Conservation (phyloP, 768 basidiomycete species). For the Lactifluus piperatus region DNA sequence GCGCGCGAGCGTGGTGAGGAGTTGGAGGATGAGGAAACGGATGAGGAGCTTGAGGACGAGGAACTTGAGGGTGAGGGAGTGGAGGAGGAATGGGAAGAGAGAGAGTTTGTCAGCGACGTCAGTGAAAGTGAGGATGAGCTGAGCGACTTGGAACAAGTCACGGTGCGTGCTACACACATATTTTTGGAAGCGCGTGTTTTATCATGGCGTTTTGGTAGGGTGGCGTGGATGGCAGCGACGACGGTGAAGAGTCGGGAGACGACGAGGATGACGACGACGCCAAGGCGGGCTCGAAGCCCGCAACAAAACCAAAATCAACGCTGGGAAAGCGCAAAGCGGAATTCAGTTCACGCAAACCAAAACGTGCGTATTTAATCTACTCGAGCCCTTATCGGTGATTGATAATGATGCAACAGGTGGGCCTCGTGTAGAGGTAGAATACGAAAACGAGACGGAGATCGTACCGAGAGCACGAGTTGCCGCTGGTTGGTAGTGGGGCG, state of each 20-base stretch:
- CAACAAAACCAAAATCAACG: constrained; percentile 3
- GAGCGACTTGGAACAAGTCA: constrained; percentile 62
- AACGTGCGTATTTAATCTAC: constrained; percentile 1
- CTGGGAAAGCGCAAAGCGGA: constrained; percentile 13
- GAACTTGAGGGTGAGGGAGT: constrained; percentile 41
- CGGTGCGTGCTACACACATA: constrained; percentile 34
- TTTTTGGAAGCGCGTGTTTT: neutral
- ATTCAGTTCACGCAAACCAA: constrained; percentile 12
- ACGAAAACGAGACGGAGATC: constrained; percentile 14
- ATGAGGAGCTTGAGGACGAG: constrained; percentile 37
- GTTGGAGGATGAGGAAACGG: constrained; percentile 28
- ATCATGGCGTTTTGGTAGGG: constrained; percentile 1
- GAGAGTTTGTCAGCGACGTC: constrained; percentile 70
- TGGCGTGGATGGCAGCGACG: neutral
- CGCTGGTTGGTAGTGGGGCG: constrained; percentile 10
- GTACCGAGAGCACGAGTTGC: neutral
- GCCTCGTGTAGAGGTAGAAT: constrained; percentile 15
- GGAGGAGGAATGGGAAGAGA: constrained; percentile 49
- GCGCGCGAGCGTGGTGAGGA: constrained; percentile 40
- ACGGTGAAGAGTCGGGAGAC: constrained; percentile 8
- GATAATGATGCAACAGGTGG: constrained; percentile 5
- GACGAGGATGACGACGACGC: neutral
- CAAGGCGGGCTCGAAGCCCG: neutral
- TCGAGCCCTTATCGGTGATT: neutral
- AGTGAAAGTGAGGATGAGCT: constrained; percentile 56